Conservation (phyloP, 306 rosid genomes). For the Mimosa bimucronata region DNA sequence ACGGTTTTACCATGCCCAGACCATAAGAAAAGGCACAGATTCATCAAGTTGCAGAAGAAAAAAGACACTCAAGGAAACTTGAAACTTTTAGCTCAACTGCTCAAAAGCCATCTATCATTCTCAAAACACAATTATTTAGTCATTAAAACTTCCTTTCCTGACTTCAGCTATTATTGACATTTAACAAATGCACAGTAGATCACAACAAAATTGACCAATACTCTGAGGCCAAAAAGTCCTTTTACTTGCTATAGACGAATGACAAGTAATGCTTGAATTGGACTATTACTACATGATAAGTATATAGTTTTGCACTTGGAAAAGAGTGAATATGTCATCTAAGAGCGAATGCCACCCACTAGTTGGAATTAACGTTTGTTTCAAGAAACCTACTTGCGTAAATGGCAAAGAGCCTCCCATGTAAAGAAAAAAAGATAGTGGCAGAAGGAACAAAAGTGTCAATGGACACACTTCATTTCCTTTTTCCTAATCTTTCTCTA, state of each 20-base stretch:
- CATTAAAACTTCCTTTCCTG: conserved; percentile 10
- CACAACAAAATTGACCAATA: not conserved
- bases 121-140: conserved; percentile 8
- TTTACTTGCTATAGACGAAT: not conserved
- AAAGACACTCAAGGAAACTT: too few species aligned
- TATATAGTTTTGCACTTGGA: not conserved
- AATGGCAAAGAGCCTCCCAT: not conserved
- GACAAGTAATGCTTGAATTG: not conserved
- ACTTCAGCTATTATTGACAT: not conserved
- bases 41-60: too few species aligned
- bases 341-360: not conserved
- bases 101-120: not conserved
- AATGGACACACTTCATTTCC: not conserved
- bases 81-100: not conserved
- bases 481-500: not conserved
- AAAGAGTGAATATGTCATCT: not conserved
- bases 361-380: not conserved
- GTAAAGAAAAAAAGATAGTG: not conserved
- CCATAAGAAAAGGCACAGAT: too few species aligned
- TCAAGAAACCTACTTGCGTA: not conserved
- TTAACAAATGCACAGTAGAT: not conserved
- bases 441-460: not conserved
- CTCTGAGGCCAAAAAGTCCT: not conserved
- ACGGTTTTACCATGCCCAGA: too few species aligned
- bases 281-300: not conserved